Base-by-base conservation (phyloP, 192 early-diverging fungal genomes). In the Mortierella alpina region DNA sequence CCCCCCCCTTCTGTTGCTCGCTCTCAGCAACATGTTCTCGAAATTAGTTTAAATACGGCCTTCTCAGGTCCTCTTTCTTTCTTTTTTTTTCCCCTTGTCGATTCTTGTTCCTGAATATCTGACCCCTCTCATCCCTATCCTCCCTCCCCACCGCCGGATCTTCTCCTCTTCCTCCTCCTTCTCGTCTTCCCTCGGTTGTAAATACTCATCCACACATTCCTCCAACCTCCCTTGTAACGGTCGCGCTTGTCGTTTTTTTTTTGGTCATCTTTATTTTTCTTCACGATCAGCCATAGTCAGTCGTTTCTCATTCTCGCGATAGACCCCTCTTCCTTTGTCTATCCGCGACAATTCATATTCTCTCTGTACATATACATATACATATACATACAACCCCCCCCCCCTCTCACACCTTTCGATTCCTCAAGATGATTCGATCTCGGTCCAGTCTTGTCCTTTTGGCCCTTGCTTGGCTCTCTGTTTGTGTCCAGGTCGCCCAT, bases 21-120 rank as follows among this genome's bases (percentile, higher is more conserved):
- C 31, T 31, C 3, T 31, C 31, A 31, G 31, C 31, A 31, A 31
- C 31, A 31, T 1, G 31, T 31, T 31, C 31, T 31, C 31, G 31
- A 31, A 31, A 31, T 59, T 23, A 5, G 4, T 31, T 59, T 59
- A 59, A 59, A 59, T 59, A 59, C 1, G 8, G 7, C 57, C 57
- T 39, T 59, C 9, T 39, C 57, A 3, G 31, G 31, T 39, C 39
- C 9, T 39, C 23, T 14, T 31, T 18, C 23, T 58, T 23, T 58
- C 22, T 58, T 5, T 58, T 58, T 59, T 4, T 59, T 59, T 22
- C 40, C 39, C 31, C 31, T 56, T 56, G 54, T 56, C 54, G 20
- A 56, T 56, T 56, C 54, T 56, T 13, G 57, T 59, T 12, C 57
- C 57, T 59, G 57, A 59, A 22, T 39, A 39, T 39, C 57, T 31